These are phyloP conservation scores for Dioscorea alata DNA, from an alignment of 106 monocot genomes.

Conservation along the genomic window DNA sequence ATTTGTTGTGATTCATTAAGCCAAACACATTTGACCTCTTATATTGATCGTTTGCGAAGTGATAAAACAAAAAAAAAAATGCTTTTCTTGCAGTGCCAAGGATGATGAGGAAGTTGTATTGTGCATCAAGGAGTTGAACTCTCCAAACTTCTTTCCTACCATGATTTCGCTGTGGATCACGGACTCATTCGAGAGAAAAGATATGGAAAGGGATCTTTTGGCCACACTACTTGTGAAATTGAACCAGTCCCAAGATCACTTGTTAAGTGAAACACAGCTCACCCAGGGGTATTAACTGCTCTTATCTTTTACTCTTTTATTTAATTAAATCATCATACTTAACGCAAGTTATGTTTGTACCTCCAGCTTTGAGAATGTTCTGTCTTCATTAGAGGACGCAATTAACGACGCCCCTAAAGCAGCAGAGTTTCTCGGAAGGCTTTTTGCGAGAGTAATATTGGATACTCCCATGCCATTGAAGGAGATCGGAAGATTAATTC, in stretches of 20 bases:
- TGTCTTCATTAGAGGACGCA: slow-evolving; percentile 67
- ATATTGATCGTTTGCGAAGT: too few relatives aligned
- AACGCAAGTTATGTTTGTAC: slow-evolving; percentile 58
- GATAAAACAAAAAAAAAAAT: not conserved
- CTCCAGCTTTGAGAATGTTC: slow-evolving; percentile 72
- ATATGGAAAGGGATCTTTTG: slow-evolving; percentile 68
- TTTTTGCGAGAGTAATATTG: slow-evolving; percentile 52
- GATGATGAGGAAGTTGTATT: slow-evolving; percentile 71
- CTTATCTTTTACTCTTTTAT: not conserved
- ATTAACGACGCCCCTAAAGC: slow-evolving; percentile 90
- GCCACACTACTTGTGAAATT: slow-evolving; percentile 70
- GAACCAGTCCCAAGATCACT: slow-evolving; percentile 48
- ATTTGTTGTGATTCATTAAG: too few relatives aligned
- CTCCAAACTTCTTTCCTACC: slow-evolving; percentile 59
- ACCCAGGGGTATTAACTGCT: slow-evolving; percentile 52
- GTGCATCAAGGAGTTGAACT: slow-evolving; percentile 75
- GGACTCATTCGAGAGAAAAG: slow-evolving; percentile 89
- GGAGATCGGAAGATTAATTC: slow-evolving; percentile 60
- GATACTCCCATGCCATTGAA: slow-evolving; percentile 47
- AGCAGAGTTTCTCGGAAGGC: slow-evolving; percentile 70
- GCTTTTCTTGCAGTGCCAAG: slow-evolving; percentile 45
- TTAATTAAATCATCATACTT: not conserved
- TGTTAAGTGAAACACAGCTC: slow-evolving; percentile 54
- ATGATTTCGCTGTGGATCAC: slow-evolving; percentile 79
- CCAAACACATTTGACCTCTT: too few relatives aligned